These are phyloP conservation scores for Narthecium ossifragum DNA, from an alignment of 106 monocot genomes.

Conservation along the genomic window DNA sequence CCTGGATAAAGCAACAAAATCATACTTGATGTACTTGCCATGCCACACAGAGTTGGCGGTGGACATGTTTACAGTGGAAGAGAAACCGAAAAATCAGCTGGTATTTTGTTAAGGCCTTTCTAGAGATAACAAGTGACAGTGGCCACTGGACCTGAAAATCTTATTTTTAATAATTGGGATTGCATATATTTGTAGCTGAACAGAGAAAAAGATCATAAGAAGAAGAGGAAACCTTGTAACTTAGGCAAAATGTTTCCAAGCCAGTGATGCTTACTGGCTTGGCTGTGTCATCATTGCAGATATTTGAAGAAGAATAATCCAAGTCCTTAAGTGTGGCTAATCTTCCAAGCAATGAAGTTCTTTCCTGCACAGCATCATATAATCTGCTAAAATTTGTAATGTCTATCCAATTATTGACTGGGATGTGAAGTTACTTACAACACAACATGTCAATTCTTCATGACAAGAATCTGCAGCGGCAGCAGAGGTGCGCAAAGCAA, in stretches of 20 bases:
- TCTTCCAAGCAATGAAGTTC: constrained; percentile 64
- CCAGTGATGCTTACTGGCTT: constrained; percentile 67
- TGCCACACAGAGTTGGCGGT: constrained; percentile 85
- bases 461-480: constrained; percentile 90
- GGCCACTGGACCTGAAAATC: constrained; percentile 89
- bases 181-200: background rate
- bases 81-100: constrained; percentile 92
- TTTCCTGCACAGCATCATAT: constrained; percentile 52
- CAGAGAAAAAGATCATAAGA: background rate
- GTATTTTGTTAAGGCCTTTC: constrained; percentile 89
- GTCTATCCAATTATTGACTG: constrained; percentile 9
- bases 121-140: constrained; percentile 86
- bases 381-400: background rate
- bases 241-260: constrained; percentile 82
- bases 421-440: constrained; percentile 39
- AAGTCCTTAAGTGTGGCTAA: constrained; percentile 56
- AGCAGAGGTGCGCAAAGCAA: constrained; percentile 90
- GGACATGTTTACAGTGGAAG: constrained; percentile 94
- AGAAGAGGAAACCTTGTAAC: constrained; percentile 58
- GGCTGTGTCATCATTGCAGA: constrained; percentile 25
- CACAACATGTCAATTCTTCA: constrained; percentile 90
- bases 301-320: constrained; percentile 19
- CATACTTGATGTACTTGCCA: constrained; percentile 99
- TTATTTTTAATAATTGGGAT: background rate
- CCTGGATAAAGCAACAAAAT: background rate